Base-by-base conservation (phyloP, 495 filamentous ascomycete genomes). In the Aspergillus diversus region DNA sequence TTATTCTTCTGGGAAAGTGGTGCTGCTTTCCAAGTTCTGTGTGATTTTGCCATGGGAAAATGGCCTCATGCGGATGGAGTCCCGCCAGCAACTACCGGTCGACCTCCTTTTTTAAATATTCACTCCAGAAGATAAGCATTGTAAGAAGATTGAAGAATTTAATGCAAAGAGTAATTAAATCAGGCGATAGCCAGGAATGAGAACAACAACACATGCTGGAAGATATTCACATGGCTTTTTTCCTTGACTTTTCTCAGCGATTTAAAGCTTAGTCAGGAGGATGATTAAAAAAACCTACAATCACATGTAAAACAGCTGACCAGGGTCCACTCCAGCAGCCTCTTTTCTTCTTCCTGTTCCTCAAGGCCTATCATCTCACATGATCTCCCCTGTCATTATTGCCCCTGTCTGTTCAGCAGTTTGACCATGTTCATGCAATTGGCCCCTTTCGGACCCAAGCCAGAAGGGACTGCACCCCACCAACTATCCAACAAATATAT, bases 291-390 rank as follows among this genome's bases (percentile, higher is more conserved):
- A 55, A 55, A 57, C n/a, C 56, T 43, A 50, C 56, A 59, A 50
- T 59, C 56, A 59, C 56, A 59, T 59, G 56, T 34, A n/a, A 58
- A 32, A 1, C 21, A 27, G 21, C 21, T 27, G 21, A 27, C 21
- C 21, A 27, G 21, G 21, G 21, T 27, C 21, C 21, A 27, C 21
- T 27, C 21, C 21, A 27, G 21, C 21, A n/a, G 21, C 21, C 21
- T 27, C 21, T 27, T 27, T 2, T 27, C 21, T 27, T 27, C 21
- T 2, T 27, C 21, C 21, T 27, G 21, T 27, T 27, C 21, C 2
- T 27, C 21, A 27, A 27, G 21, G 21, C 1, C 21, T 27, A 27
- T 27, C 21, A 27, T 27, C 21, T 27, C 21, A 27, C 21, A 27
- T 27, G 21, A 27, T 27, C 21, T 27, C 21, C 21, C 21, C 21